Evolutionary conservation across 2,329 filamentous ascomycete species (phyloP).

Genomic region (Rosellinia necatrix): DNA sequence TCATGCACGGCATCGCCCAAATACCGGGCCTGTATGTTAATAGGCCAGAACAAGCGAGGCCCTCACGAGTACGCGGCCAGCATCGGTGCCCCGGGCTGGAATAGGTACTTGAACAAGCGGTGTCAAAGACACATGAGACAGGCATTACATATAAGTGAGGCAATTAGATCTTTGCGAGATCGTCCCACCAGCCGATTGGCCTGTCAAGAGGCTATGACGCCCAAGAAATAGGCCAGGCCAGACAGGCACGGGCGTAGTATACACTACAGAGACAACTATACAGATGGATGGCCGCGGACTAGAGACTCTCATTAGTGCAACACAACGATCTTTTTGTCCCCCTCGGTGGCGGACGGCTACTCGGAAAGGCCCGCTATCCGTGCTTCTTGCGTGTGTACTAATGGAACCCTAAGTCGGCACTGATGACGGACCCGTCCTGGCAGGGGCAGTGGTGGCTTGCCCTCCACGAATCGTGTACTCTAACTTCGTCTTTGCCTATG

Average conservation of each 20-base stretch:
- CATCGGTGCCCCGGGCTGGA: too few relatives aligned
- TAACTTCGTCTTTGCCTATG: too few relatives aligned
- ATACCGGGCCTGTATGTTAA: slow-evolving; percentile 9
- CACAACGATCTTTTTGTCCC: background rate
- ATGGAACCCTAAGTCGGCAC: slow-evolving; percentile 17
- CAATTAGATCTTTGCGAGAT: background rate
- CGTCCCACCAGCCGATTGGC: background rate
- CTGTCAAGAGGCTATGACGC: too few relatives aligned
- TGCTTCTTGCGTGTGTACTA: background rate
- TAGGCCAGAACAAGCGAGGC: background rate
- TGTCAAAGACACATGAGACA: slow-evolving; percentile 8
- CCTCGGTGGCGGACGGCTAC: slow-evolving; percentile 19
- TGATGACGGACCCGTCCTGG: slow-evolving; percentile 10
- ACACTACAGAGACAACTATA: too few relatives aligned
- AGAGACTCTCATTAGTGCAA: background rate
- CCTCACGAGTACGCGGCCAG: too few relatives aligned
- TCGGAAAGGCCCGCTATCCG: slow-evolving; percentile 23
- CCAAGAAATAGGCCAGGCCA: slow-evolving; percentile 7
- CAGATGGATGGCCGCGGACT: too few relatives aligned
- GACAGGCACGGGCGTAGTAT: too few relatives aligned
- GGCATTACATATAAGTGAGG: slow-evolving; percentile 6
- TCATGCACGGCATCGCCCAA: slow-evolving; percentile 6
- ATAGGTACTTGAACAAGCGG: slow-evolving; percentile 23
- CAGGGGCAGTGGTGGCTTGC: too few relatives aligned
- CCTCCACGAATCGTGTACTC: background rate